Evolutionary conservation across 2,329 filamentous ascomycete species (phyloP).

Genomic region (Phyllosticta citrichinensis): DNA sequence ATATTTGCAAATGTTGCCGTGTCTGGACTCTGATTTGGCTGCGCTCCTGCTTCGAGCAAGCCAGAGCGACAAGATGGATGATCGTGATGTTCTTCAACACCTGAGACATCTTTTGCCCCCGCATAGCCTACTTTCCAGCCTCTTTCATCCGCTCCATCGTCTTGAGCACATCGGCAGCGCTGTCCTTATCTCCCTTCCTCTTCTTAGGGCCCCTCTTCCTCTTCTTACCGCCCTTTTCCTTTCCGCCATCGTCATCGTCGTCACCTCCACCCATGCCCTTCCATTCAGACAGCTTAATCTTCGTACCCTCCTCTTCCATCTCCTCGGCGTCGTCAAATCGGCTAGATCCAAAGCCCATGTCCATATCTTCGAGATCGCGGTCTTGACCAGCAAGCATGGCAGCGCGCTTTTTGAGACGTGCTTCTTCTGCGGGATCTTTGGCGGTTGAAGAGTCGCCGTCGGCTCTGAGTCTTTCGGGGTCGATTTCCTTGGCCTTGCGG

Average conservation of each 20-base stretch:
- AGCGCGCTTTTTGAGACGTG: conserved; percentile 50
- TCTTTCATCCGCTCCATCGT: conserved; percentile 58
- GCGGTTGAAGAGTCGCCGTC: conserved; percentile 34
- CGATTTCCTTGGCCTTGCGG: conserved; percentile 66
- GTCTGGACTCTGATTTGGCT: too few relatives aligned
- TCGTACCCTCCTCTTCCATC: conserved; percentile 48
- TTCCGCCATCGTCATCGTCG: conserved; percentile 36
- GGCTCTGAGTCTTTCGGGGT: conserved; percentile 35
- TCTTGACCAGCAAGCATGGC: conserved; percentile 63
- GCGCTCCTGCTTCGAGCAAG: neutral
- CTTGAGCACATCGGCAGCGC: conserved; percentile 66
- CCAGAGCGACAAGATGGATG: too few relatives aligned
- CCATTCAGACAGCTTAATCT: conserved; percentile 60
- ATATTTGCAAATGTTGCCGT: too few relatives aligned
- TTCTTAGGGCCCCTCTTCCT: conserved; percentile 65
- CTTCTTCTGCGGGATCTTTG: conserved; percentile 47
- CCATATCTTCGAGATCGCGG: conserved; percentile 81
- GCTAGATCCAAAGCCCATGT: conserved; percentile 87
- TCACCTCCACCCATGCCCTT: conserved; percentile 42
- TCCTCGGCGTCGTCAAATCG: conserved; percentile 84
- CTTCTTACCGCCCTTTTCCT: conserved; percentile 48
- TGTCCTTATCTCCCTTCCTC: conserved; percentile 70
- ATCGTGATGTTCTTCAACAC: neutral
- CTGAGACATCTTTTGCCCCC: neutral
- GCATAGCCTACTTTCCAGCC: conserved; percentile 1